Base-by-base conservation (phyloP, 1,139 yeast species). In the Saccharomyces uvarum region DNA sequence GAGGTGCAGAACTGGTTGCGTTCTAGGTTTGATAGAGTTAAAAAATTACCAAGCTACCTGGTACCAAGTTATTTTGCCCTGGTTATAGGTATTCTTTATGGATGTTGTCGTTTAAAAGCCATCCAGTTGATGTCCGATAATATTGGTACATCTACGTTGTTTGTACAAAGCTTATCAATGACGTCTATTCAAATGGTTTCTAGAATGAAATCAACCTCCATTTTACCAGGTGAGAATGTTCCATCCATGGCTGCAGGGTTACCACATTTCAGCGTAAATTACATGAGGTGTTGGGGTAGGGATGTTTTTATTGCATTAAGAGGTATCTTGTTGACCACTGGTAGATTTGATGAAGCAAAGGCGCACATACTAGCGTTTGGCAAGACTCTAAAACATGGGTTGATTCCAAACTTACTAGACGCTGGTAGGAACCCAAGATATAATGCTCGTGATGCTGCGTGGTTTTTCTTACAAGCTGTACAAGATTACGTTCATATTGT, bases 271-370 rank as follows among this genome's bases (percentile, higher is more conserved):
- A 84, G 95, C 66, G 80, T 79, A 56, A 89, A 86, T 62, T 90
- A 88, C 70, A 90, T 91, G 96, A 79, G 99, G 71, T 89, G 97
- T 69, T 93, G 99, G 99, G 99, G 99, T 31, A 80, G 99, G 67
- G 99, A 93, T 72, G 96, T 90, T 1, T 93, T 93, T 67, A 85
- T 93, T 54, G 80, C 97, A 0, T 77, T 87, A 54, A 77, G 97
- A 60, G 99, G 99, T 0, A 75, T 91, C 51, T 73, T 90, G 57
- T 73, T 91, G 46, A 84, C 86, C 1, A 80, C 97, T 0, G 95
- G 86, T 14, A 77, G 98, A 55, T 81, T 69, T 64, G 88, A 86
- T 2, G 93, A 85, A 55, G 98, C 98, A 1, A 84, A 78, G 63
- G 71, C 74, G 50, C 98, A 93, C 67, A 88, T 93, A 58, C 73